These are phyloP conservation scores for Aspergillus terreus DNA, from an alignment of 2,329 filamentous ascomycete genomes.

Conservation along the genomic window DNA sequence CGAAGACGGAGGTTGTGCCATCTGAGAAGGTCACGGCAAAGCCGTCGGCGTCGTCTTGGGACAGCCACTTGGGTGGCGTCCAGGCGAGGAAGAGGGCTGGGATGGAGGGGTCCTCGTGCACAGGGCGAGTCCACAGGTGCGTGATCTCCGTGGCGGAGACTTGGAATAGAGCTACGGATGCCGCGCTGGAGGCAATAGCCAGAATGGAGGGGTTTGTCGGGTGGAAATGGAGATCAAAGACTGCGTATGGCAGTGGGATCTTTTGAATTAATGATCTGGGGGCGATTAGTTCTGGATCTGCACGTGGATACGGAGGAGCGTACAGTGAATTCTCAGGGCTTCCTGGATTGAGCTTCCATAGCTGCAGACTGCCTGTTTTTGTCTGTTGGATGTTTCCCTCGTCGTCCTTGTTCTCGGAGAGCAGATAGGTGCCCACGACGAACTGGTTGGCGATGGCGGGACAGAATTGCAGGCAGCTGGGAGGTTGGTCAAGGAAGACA, in stretches of 20 bases:
- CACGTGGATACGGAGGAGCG: neutral
- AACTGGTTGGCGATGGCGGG: constrained; percentile 58
- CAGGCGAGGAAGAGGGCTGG: constrained; percentile 72
- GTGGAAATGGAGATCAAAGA: constrained; percentile 83
- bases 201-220: constrained; percentile 55
- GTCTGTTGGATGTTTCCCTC: constrained; percentile 47
- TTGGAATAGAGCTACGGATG: constrained; percentile 42
- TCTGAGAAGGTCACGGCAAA: constrained; percentile 70
- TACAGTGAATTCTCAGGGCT: constrained; percentile 23
- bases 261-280: constrained; percentile 57
- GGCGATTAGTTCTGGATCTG: constrained; percentile 8
- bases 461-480: constrained; percentile 45
- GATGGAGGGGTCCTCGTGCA: constrained; percentile 52
- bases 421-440: constrained; percentile 79
- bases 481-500: constrained; percentile 39
- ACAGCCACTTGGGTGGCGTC: constrained; percentile 52
- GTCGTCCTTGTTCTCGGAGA: constrained; percentile 42
- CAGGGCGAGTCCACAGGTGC: constrained; percentile 43
- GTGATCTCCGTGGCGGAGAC: constrained; percentile 24
- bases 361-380: constrained; percentile 69
- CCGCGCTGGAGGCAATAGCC: constrained; percentile 72
- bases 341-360: constrained; percentile 54
- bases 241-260: constrained; percentile 63
- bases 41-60: constrained; percentile 34
- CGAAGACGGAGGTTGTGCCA: constrained; percentile 59